These are phyloP conservation scores for Stachybotrys elegans DNA, from an alignment of 2,329 filamentous ascomycete species.

Conservation along the genomic window DNA sequence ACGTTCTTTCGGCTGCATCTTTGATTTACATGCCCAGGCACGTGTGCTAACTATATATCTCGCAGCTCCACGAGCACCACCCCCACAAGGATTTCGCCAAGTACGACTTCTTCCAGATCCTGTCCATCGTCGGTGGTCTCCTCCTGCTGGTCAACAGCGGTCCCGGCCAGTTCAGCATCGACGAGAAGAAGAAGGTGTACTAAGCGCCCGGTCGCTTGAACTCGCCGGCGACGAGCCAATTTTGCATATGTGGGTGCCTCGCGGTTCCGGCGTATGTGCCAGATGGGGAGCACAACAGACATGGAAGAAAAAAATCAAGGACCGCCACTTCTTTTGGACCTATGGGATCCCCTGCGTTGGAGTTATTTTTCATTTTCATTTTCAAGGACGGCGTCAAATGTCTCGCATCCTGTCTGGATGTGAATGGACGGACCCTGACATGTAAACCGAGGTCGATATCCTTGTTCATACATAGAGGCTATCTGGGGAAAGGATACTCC, in stretches of 20 bases:
- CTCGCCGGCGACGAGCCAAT: no score
- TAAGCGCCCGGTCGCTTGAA: no score
- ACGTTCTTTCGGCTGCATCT: neutral
- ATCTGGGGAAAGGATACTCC: neutral
- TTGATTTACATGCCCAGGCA: neutral
- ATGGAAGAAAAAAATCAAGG: no score
- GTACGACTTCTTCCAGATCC: conserved; percentile 99
- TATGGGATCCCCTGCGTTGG: no score
- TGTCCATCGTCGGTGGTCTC: conserved; percentile 96
- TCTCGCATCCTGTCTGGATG: neutral
- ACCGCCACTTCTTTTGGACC: no score
- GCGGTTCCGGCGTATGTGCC: no score
- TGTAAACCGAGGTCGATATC: neutral
- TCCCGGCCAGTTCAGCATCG: conserved; percentile 93
- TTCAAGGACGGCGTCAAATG: neutral
- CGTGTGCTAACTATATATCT: conserved; percentile 6
- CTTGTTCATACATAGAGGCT: neutral
- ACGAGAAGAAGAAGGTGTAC: conserved; percentile 99
- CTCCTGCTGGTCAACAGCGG: conserved; percentile 98
- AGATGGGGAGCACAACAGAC: no score
- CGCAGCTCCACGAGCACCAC: conserved; percentile 89
- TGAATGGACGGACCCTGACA: neutral
- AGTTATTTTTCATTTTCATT: no score
- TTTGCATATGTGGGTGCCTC: no score
- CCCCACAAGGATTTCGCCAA: conserved; percentile 99